phyloP scores from a whole-genome alignment of 2,329 filamentous ascomycete species.

The Scolecobasidium constrictum region DNA sequence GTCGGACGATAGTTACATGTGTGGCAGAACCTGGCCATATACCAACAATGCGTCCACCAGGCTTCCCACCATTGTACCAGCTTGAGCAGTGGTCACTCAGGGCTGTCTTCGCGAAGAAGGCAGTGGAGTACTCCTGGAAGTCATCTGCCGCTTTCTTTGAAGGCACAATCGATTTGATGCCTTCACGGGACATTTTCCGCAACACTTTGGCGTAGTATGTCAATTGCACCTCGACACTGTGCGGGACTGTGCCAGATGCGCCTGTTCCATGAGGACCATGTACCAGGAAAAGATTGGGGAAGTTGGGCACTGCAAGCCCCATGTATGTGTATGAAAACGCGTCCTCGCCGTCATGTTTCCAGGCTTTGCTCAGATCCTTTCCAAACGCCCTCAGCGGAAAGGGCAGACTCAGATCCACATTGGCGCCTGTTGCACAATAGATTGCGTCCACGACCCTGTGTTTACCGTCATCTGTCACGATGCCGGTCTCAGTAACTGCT shows the following conservation, averaged over 20 bases:
- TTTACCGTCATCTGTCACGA: slow-evolving; percentile 29
- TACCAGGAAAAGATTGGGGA: slow-evolving; percentile 49
- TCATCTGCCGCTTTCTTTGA: slow-evolving; percentile 37
- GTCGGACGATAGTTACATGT: slow-evolving; percentile 38
- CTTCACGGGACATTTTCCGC: slow-evolving; percentile 37
- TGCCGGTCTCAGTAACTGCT: slow-evolving; percentile 23
- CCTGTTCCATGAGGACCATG: slow-evolving; percentile 7
- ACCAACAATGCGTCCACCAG: slow-evolving; percentile 25
- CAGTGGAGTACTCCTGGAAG: slow-evolving; percentile 36
- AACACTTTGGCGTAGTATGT: slow-evolving; percentile 41
- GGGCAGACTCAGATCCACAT: slow-evolving; percentile 21
- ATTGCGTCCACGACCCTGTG: slow-evolving; percentile 30
- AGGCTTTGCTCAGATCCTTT: background rate
- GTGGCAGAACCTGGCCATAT: slow-evolving; percentile 35
- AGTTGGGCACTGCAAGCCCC: slow-evolving; percentile 50
- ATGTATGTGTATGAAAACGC: slow-evolving; percentile 41
- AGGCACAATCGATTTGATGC: slow-evolving; percentile 34
- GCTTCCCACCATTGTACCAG: slow-evolving; percentile 16
- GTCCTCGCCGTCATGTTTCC: slow-evolving; percentile 3
- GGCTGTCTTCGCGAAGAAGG: slow-evolving; percentile 34
- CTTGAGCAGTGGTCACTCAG: slow-evolving; percentile 25
- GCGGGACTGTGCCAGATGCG: slow-evolving; percentile 49
- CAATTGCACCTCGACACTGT: slow-evolving; percentile 52
- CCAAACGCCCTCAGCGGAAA: slow-evolving; percentile 16
- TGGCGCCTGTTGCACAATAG: slow-evolving; percentile 35